Evolutionary conservation across 352 stramenopile species (phyloP).

Genomic region (Thraustotheca clavata): DNA sequence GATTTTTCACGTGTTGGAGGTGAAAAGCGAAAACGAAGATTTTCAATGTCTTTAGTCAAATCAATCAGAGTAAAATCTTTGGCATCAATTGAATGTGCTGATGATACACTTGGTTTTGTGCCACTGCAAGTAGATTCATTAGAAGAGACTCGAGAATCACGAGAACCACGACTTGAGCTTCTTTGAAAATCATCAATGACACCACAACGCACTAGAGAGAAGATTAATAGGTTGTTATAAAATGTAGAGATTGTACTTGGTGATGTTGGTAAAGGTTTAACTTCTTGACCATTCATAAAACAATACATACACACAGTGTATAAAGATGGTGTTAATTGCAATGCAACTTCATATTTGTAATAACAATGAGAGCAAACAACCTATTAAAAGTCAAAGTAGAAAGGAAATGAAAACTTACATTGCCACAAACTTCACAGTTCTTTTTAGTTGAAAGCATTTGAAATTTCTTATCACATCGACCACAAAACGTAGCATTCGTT

Average conservation of each 20-base stretch:
- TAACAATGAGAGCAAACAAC: neutral
- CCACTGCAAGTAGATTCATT: neutral
- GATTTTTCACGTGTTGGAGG: neutral
- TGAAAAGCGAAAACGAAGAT: neutral
- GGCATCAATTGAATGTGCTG: neutral
- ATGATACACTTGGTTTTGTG: neutral
- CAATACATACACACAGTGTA: conserved; percentile 2
- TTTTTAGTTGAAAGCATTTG: neutral
- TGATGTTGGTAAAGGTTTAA: neutral
- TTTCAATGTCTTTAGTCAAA: conserved; percentile 3
- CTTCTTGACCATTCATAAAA: neutral
- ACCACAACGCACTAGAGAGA: neutral
- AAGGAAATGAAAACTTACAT: neutral
- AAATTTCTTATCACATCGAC: conserved; percentile 2
- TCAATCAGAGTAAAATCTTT: neutral
- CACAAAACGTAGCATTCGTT: neutral
- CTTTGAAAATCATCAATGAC: neutral
- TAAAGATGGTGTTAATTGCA: neutral
- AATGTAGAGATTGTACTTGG: neutral
- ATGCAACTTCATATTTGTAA: neutral
- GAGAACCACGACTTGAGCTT: neutral
- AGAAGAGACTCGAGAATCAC: neutral
- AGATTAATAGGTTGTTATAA: neutral
- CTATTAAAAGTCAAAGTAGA: neutral
- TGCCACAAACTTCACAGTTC: neutral